Conservation (phyloP, 2,329 filamentous ascomycete species). For the Aspergillus chevalieri region DNA sequence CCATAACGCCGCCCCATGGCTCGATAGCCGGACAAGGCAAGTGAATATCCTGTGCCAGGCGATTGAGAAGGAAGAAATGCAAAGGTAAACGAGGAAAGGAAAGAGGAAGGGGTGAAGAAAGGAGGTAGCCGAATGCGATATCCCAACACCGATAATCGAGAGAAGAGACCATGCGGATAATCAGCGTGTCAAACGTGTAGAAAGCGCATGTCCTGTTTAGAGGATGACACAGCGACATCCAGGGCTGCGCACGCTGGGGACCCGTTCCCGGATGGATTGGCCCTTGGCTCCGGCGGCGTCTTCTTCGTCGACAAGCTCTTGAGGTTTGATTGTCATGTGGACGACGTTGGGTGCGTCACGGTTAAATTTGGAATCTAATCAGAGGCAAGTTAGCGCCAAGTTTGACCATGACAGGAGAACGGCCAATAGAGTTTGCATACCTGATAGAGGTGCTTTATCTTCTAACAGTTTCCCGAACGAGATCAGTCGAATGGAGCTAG, state of each 20-base stretch:
- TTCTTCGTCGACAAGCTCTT: slow-evolving; percentile 75
- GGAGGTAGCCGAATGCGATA: neutral
- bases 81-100: neutral
- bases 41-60: slow-evolving; percentile 1
- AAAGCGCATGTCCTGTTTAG: slow-evolving; percentile 24
- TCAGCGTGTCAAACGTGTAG: neutral
- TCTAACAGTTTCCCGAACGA: slow-evolving; percentile 86
- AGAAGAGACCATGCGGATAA: neutral
- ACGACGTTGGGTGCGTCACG: slow-evolving; percentile 72
- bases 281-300: slow-evolving; percentile 63
- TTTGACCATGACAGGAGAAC: neutral
- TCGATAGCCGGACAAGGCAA: neutral
- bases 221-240: slow-evolving; percentile 62
- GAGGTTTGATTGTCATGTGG: slow-evolving; percentile 89
- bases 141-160: neutral
- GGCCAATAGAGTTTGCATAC: slow-evolving; percentile 47
- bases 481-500: slow-evolving; percentile 83
- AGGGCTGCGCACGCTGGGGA: slow-evolving; percentile 51
- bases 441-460: slow-evolving; percentile 77
- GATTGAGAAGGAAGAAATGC: neutral
- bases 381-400: slow-evolving; percentile 5
- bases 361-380: slow-evolving; percentile 70
- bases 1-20: slow-evolving; percentile 4
- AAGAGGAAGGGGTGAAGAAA: neutral
- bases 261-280: slow-evolving; percentile 44